Base-by-base conservation (phyloP, 1,284 basidiomycete genomes). In the Apiotrichum gracile region DNA sequence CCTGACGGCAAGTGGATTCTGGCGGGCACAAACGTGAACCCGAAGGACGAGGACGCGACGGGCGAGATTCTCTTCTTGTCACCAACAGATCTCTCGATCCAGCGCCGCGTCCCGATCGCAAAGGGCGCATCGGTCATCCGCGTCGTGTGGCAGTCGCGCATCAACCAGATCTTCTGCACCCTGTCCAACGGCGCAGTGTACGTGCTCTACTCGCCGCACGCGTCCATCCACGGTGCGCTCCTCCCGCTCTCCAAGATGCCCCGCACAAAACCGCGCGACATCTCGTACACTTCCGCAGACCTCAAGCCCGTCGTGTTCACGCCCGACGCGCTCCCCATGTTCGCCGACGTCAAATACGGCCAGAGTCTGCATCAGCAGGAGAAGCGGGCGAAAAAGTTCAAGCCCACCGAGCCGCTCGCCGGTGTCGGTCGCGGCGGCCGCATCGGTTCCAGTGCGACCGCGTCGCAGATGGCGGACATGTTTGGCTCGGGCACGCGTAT, bases 131-230 rank as follows among this genome's bases (percentile, higher is more conserved):
- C 86, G 26, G 91, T 93, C 6, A 87, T 97, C 52, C 87, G 85
- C 63, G 87, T 96, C 1, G 76, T 82, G 27, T 97, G 92, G 92
- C 93, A 96, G 76, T 84, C 89, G n/a, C 88, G 89, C 73, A 96
- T 97, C 78, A 97, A 97, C 77, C 93, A 97, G 81, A 88, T 97
- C 66, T 79, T 96, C 51, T 82, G 86, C 26, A 86, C 90, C 1
- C 79, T 91, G 47, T 88, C 92, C n/a, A 88, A 84, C 61, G 96
- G 94, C 25, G 79, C 85, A 54, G 85, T 97, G 61, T 83, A 85
- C 54, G 88, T 97, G 50, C 79, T 94, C 46, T 98, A 98, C 77
- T 93, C 90, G 40, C 89, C 91, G 2, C 76, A 80, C 48, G 84
- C 85, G 19, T 97, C 92, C 13, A 77, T 87, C 57, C 91, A 94